Base-by-base conservation (phyloP, 176 grass and related monocot genomes). In the Rhynchospora breviuscula region DNA sequence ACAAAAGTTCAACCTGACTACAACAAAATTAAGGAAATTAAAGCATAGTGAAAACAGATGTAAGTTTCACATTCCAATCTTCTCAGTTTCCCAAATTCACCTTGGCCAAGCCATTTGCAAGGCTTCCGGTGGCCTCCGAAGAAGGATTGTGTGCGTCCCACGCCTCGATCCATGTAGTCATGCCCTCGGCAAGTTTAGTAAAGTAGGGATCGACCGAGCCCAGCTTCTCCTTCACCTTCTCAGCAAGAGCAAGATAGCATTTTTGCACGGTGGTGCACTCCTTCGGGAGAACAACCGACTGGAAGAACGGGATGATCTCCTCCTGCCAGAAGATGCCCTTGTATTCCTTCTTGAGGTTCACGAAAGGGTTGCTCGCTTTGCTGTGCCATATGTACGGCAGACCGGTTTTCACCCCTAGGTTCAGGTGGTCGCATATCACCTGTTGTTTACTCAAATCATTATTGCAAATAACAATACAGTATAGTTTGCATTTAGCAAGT, bases 271-370 rank as follows among this genome's bases (percentile, higher is more conserved):
- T 87, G 69, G 78, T 85, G 81, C 81, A 89, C 23, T 92, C 90
- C 26, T 92, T 90, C 45, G 90, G 17, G 23, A 92, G 47, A 43
- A 22, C 63, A 6, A 80, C 82, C 18, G 78, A 79, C 78, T 90
- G 82, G 85, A 92, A 90, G 79, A 92, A 92, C n/a, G 90, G 90
- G 78, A 92, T 85, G 77, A 87, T 87, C 35, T 92, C 90, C 82
- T 92, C 90, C 87, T 89, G 88, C 88, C 85, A 90, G 88, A 89
- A 89, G 78, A 92, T 89, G 78, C 85, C 87, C 52, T 88, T 89
- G 85, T 89, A 87, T 83, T 92, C 90, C 88, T 92, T 92, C 74
- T 90, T 92, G 5, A 92, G 85, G 61, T 89, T 92, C 45, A 89
- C 90, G 70, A 89, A 89, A 5, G 90, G 90, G 66, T 92, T 92